Evolutionary conservation across 371 early-diverging fungal genomes (phyloP), one percentile per base, ranked within the genome.

Genomic region (Mortierella sp.): DNA sequence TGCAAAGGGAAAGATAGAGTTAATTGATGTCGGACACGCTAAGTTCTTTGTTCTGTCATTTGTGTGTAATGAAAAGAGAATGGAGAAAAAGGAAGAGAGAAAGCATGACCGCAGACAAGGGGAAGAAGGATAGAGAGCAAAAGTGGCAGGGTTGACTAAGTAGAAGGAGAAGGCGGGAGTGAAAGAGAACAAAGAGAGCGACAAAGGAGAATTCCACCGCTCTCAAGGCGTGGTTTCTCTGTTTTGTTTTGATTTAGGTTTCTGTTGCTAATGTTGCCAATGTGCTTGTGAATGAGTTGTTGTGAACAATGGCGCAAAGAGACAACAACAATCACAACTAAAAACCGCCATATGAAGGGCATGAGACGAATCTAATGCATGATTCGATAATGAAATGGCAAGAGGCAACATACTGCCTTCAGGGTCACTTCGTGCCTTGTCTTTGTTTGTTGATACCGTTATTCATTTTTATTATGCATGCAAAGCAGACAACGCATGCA

Each of bases 1-100:
- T 63, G 65, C 65, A 63, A 63, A 32, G 65, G 65, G 32, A 7
- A n/a, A 68, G 68, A 68, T 68, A 68, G 38, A 68, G 68, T 68
- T 68, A 68, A 68, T 68, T 68, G 68, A 21, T n/a, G 68, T 68
- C 21, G 68, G 68, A 68, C 68, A 68, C 68, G 43, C 68, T 41
- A 68, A 41, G 8, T 38, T 35, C 16, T 38, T 38, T 16, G n/a
- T 60, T 18, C 63, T 32, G 32, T 21, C 21, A 6, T 68, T 65
- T 63, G 5, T 18, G 18, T 38, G 35, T 68, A 21, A 38, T 60
- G 68, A 65, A 65, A 32, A 18, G 21, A 38, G 21, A 11, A 32
- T 32, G 18, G 18, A 5, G 32, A 18, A 4, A 16, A 63, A 7
- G 2, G 63, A 63, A 5, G 38, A 27, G 4, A 35, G 63, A 16